Percentiles rank a stretch among this genome's conserved stretches.
These are phyloP conservation scores for Coemansia erecta DNA, from an alignment of 192 early-diverging fungal genomes.

Conservation along the genomic window DNA sequence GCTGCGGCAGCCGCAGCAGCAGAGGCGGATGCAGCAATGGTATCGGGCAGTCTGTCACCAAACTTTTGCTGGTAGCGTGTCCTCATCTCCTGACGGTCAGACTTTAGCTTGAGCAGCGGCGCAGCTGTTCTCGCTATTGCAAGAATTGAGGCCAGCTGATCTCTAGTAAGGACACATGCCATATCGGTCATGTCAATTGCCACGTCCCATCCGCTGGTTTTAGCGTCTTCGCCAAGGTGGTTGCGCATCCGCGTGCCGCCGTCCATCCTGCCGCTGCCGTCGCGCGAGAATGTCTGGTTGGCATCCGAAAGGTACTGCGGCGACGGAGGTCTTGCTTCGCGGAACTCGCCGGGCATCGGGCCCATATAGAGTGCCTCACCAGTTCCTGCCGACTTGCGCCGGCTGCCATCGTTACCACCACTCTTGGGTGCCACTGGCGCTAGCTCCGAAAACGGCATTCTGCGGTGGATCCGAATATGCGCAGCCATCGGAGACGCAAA, in stretches of 20 bases:
- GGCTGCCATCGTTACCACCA: neutral
- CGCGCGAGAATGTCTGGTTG: neutral
- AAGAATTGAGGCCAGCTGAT: conserved; percentile 26
- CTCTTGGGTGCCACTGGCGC: conserved; percentile 30
- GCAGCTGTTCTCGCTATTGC: conserved; percentile 13
- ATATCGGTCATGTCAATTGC: conserved; percentile 29
- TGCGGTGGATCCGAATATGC: conserved; percentile 50
- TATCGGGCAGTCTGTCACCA: conserved; percentile 5
- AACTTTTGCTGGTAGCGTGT: conserved; percentile 28
- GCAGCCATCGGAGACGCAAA: conserved; percentile 34
- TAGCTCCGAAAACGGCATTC: conserved; percentile 52
- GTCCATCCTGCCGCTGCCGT: neutral
- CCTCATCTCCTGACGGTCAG: conserved; percentile 26
- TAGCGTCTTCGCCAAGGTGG: conserved; percentile 38
- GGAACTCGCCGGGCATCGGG: conserved; percentile 54
- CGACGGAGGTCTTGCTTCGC: conserved; percentile 20
- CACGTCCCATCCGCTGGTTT: conserved; percentile 50
- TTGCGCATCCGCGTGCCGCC: conserved; percentile 19
- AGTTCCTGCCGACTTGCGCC: conserved; percentile 1
- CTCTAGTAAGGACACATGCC: conserved; percentile 32
- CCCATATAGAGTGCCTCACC: conserved; percentile 49
- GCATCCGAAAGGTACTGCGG: neutral
- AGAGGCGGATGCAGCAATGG: no score
- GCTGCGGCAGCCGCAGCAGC: no score
- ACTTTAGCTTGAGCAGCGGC: conserved; percentile 28